These are phyloP conservation scores for Serendipita indica DNA, from an alignment of 768 basidiomycete species.

Conservation along the genomic window DNA sequence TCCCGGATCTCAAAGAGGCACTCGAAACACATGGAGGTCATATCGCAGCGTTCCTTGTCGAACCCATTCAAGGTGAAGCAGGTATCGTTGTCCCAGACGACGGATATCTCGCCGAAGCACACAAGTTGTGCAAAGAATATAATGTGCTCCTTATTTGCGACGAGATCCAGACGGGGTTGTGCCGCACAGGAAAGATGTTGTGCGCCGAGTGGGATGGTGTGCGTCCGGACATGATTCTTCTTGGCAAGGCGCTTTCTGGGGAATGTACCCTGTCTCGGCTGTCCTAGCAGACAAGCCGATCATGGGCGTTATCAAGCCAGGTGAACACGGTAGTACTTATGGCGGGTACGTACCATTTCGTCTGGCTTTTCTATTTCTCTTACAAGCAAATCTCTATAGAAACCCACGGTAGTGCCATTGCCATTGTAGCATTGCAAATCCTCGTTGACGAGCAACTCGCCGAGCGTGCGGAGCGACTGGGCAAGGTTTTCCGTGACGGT, in stretches of 20 bases:
- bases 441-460: slow-evolving; percentile 75
- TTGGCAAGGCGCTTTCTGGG: slow-evolving; percentile 97
- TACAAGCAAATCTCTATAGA: slow-evolving; percentile 24
- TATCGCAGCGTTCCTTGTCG: slow-evolving; percentile 86
- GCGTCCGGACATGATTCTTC: slow-evolving; percentile 79
- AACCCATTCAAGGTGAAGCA: slow-evolving; percentile 99
- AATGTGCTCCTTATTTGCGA: slow-evolving; percentile 95
- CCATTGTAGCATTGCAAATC: slow-evolving; percentile 84
- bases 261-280: slow-evolving; percentile 93
- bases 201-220: slow-evolving; percentile 77
- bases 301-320: slow-evolving; percentile 88
- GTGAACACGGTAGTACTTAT: slow-evolving; percentile 93
- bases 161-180: slow-evolving; percentile 94
- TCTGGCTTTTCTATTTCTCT: slow-evolving; percentile 1
- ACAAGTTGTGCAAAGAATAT: slow-evolving; percentile 77
- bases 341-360: slow-evolving; percentile 52
- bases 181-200: slow-evolving; percentile 88
- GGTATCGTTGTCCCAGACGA: slow-evolving; percentile 85
- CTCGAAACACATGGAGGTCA: slow-evolving; percentile 65
- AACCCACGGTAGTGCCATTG: slow-evolving; percentile 95
- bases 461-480: slow-evolving; percentile 63
- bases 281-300: slow-evolving; percentile 83
- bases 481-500: slow-evolving; percentile 60
- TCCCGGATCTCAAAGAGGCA: slow-evolving; percentile 69
- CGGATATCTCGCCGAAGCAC: slow-evolving; percentile 68